These are phyloP conservation scores for Pseudogymnoascus sp. DNA, from an alignment of 2,329 filamentous ascomycete genomes.

Conservation along the genomic window DNA sequence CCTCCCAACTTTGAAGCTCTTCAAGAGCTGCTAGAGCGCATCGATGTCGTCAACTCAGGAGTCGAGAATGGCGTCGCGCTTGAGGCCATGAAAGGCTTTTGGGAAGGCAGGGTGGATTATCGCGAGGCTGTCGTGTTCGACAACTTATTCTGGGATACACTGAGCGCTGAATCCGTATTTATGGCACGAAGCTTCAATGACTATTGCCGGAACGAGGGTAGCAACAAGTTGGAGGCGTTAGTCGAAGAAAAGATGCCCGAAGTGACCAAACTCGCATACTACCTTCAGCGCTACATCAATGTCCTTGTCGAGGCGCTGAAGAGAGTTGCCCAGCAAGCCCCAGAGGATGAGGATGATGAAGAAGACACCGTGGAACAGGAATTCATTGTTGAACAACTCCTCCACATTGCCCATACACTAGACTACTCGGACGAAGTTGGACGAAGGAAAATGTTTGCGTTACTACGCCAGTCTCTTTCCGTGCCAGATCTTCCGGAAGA, in stretches of 20 bases:
- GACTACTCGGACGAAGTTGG: constrained; percentile 98
- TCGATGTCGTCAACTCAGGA: constrained; percentile 86
- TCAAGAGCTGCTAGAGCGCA: constrained; percentile 83
- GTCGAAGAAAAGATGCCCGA: constrained; percentile 92
- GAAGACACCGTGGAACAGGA: constrained; percentile 85
- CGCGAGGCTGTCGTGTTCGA: constrained; percentile 63
- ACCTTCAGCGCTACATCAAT: constrained; percentile 71
- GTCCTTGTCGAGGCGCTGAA: constrained; percentile 57
- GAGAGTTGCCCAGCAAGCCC: constrained; percentile 44
- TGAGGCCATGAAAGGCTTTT: constrained; percentile 93
- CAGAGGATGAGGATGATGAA: constrained; percentile 55
- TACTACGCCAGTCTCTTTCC: constrained; percentile 77
- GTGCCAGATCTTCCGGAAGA: constrained; percentile 85
- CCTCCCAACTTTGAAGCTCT: constrained; percentile 72
- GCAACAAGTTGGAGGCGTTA: constrained; percentile 65
- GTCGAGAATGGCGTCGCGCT: constrained; percentile 83
- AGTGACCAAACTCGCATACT: constrained; percentile 82
- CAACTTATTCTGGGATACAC: constrained; percentile 69
- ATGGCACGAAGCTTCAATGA: constrained; percentile 90
- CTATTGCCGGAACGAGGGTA: constrained; percentile 69
- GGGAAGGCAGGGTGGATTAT: constrained; percentile 84
- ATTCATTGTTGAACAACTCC: constrained; percentile 90
- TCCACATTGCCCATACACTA: constrained; percentile 83
- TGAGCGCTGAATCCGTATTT: constrained; percentile 81
- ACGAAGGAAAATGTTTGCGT: constrained; percentile 87